Conservation (phyloP, 2,329 filamentous ascomycete species). For the Ceratocystis smalleyi region DNA sequence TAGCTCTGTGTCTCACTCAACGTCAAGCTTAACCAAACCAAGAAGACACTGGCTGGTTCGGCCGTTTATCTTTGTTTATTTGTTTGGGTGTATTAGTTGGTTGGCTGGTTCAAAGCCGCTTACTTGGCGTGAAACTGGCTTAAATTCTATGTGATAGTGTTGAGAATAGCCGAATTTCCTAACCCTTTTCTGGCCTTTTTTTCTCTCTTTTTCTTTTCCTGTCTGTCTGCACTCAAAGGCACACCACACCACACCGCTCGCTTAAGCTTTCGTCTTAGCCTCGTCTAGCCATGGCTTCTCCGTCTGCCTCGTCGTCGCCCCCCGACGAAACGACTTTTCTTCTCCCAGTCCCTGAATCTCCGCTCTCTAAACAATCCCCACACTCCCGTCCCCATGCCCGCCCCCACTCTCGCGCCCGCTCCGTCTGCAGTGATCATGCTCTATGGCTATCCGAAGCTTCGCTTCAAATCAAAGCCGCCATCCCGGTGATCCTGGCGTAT, state of each 20-base stretch:
- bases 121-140: too few species aligned
- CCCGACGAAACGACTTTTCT: conserved; percentile 12
- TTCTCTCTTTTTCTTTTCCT: not conserved
- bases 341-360: not conserved
- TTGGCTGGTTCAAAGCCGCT: too few species aligned
- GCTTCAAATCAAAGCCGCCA: conserved; percentile 50
- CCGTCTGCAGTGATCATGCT: not conserved
- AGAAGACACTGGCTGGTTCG: not conserved
- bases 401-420: not conserved
- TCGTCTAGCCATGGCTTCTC: not conserved
- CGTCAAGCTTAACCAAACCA: not conserved
- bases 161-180: not conserved
- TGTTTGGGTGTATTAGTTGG: too few species aligned
- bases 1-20: not conserved
- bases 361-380: not conserved
- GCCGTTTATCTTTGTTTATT: not conserved
- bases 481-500: conserved; percentile 73
- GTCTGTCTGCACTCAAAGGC: not conserved
- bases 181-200: not conserved
- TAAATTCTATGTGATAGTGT: too few species aligned
- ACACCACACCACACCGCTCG: not conserved
- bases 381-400: not conserved
- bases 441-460: conserved; percentile 43
- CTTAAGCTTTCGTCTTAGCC: too few species aligned
- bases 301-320: not conserved